Conservation (phyloP, 805 yeast genomes). For the Candida oleophila region DNA sequence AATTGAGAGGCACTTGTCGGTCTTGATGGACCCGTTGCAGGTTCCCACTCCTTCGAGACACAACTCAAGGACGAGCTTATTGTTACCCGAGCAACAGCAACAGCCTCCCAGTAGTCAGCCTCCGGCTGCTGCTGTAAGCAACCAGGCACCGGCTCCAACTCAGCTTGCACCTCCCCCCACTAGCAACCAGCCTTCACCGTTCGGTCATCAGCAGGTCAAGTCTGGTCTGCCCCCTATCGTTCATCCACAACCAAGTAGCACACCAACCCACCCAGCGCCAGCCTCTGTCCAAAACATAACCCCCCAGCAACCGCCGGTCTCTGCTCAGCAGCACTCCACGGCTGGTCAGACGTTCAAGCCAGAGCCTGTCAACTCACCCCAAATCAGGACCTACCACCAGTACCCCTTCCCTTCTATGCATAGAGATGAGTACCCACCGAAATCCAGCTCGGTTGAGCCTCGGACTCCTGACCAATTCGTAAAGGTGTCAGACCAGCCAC, state of each 20-base stretch:
- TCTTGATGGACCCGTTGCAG: slow-evolving; percentile 38
- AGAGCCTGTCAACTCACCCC: slow-evolving; percentile 1
- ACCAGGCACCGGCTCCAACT: neutral
- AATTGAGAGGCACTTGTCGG: slow-evolving; percentile 38
- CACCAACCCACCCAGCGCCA: slow-evolving; percentile 20
- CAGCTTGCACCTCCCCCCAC: neutral
- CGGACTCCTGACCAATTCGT: slow-evolving; percentile 1
- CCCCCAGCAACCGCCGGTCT: slow-evolving; percentile 1
- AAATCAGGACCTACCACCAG: slow-evolving; percentile 9
- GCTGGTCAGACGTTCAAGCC: neutral
- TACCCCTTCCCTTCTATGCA: slow-evolving; percentile 18
- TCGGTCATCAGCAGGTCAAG: neutral
- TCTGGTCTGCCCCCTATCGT: neutral
- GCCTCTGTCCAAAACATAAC: slow-evolving; percentile 12
- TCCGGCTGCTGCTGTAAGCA: neutral
- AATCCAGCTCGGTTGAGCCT: neutral
- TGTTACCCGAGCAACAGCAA: slow-evolving; percentile 5
- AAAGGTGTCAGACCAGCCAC: slow-evolving; percentile 1
- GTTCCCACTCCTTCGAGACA: slow-evolving; percentile 22
- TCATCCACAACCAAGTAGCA: neutral
- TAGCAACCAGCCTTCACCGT: neutral
- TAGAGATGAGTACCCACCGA: slow-evolving; percentile 3
- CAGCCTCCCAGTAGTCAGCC: neutral
- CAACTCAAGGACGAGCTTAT: slow-evolving; percentile 5
- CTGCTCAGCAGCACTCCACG: neutral